These are phyloP conservation scores for Aspergillus sp. DNA, from an alignment of 2,329 filamentous ascomycete species.

Conservation along the genomic window DNA sequence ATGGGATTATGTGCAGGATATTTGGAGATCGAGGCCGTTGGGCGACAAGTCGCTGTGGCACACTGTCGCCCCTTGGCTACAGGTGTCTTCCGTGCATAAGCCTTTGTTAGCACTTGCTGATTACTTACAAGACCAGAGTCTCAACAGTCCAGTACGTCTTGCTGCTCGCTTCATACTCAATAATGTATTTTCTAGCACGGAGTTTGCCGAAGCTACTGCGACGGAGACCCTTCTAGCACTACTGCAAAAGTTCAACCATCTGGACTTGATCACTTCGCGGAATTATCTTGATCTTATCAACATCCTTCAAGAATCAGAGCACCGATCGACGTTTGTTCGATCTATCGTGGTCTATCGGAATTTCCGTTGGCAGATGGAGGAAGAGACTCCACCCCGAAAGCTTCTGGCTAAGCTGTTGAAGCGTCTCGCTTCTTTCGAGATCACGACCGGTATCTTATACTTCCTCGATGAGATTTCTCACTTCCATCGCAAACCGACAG, in stretches of 20 bases:
- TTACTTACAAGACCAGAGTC: constrained; percentile 17
- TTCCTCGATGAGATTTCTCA: constrained; percentile 45
- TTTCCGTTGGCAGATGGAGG: constrained; percentile 37
- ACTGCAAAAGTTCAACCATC: constrained; percentile 26
- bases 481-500: constrained; percentile 36
- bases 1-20: constrained; percentile 35
- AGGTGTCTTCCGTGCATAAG: constrained; percentile 20
- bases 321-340: constrained; percentile 30
- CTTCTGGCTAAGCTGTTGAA: constrained; percentile 31
- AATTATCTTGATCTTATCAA: constrained; percentile 36
- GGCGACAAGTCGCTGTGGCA: constrained; percentile 14
- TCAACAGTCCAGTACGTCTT: constrained; percentile 4
- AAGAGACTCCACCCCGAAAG: constrained; percentile 21
- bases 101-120: constrained; percentile 26
- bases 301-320: constrained; percentile 31
- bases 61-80: constrained; percentile 18
- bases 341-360: constrained; percentile 46
- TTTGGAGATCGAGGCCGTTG: constrained; percentile 33
- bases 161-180: constrained; percentile 31
- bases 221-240: constrained; percentile 35
- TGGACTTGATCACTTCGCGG: constrained; percentile 25
- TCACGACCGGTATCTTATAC: constrained; percentile 40
- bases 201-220: constrained; percentile 29
- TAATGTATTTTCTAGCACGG: constrained; percentile 28
- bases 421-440: constrained; percentile 30